phyloP scores from a whole-genome alignment of 2,329 filamentous ascomycete species.

The Aspergillus sp. region DNA sequence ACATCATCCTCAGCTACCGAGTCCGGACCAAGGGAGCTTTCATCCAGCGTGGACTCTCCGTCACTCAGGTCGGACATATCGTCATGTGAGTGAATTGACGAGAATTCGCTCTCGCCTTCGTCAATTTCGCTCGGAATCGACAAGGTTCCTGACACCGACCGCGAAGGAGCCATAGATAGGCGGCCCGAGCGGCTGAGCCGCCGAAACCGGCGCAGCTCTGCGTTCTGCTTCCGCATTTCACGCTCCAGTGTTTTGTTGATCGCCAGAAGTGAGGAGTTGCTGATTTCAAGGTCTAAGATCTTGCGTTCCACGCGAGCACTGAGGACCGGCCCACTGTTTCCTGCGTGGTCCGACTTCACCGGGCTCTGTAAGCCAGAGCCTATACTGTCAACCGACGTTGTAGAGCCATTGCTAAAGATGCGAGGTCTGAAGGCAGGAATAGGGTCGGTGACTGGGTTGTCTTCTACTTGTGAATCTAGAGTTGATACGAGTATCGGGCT shows the following conservation, averaged over 20 bases:
- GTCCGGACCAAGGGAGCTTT: conserved; percentile 41
- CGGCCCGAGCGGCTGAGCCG: conserved; percentile 82
- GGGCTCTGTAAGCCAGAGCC: conserved; percentile 59
- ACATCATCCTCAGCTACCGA: conserved; percentile 45
- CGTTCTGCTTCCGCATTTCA: conserved; percentile 87
- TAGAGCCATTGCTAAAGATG: conserved; percentile 40
- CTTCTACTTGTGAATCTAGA: conserved; percentile 26
- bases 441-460: conserved; percentile 29
- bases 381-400: conserved; percentile 44
- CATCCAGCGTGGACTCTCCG: conserved; percentile 43
- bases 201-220: conserved; percentile 82
- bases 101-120: conserved; percentile 39
- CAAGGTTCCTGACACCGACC: conserved; percentile 51
- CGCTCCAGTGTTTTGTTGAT: conserved; percentile 94
- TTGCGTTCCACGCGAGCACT: conserved; percentile 91
- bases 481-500: conserved; percentile 39
- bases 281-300: conserved; percentile 94
- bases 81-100: conserved; percentile 35
- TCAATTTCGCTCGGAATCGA: conserved; percentile 53
- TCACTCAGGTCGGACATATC: conserved; percentile 47
- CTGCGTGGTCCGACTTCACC: conserved; percentile 48
- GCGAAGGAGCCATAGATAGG: conserved; percentile 63
- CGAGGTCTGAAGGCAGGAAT: conserved; percentile 33
- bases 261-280: conserved; percentile 89
- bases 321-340: conserved; percentile 75